Evolutionary conservation across 1,284 basidiomycete species (phyloP), one percentile per base, ranked within the genome.

Genomic region (Sphagnurus paluster): DNA sequence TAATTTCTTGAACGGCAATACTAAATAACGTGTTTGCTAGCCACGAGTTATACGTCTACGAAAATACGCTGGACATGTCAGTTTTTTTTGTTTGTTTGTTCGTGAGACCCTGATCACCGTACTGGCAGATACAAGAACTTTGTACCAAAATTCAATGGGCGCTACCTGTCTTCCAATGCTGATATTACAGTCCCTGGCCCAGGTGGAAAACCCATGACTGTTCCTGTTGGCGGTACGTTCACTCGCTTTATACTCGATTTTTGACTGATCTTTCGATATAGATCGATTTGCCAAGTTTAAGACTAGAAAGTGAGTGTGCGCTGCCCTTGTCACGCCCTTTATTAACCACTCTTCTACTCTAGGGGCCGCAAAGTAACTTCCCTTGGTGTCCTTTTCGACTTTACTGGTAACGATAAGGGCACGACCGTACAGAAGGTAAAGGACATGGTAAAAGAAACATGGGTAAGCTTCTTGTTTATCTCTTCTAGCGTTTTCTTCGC

Each of bases 41-140:
- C 58, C 92, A 95, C 58, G 93, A 95, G 67, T 67, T 95, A 25
- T 95, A 94, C 67, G 74, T 80, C 51, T 93, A 92, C 61, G 75
- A 70, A 3, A 79, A 89, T 58, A 80, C 90, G 0, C 74, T 82
- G 36, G 88, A 92, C 64, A 87, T 91, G 78, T 86, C 64, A 46
- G 72, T 66, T 24, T 4, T 3, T 11, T 17, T 9, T 33, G 25
- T 14, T 16, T 24, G 9, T 3, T 24, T 11, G 3, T n/a, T 25
- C 10, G 30, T 16, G 6, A 37, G 9, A 10, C 32, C n/a, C 29
- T 7, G 24, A 26, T 26, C 14, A 28, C n/a, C 6, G 28, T 30
- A 14, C 5, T 64, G 0, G 55, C 55, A 85, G 66, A 80, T 66
- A 89, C 65, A 72, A 80, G 48, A 87, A 90, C 64, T 90, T 90